These are phyloP conservation scores for Pseudocercospora vitis DNA, from an alignment of 2,329 filamentous ascomycete genomes.

Conservation along the genomic window DNA sequence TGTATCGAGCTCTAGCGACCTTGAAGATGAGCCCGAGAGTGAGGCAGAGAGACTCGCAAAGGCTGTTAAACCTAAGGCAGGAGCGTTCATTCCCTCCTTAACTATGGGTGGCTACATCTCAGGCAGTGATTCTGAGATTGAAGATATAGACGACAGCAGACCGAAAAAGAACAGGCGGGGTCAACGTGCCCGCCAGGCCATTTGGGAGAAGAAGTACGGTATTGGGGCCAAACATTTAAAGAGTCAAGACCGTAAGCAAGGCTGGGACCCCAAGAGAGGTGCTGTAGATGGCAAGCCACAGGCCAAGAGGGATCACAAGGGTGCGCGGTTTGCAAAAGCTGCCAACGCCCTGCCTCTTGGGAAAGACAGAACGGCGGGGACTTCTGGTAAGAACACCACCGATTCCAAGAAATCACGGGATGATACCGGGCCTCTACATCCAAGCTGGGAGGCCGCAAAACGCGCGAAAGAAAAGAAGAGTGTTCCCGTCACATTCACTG, in stretches of 20 bases:
- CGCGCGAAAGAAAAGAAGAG: slow-evolving; percentile 56
- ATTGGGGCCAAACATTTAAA: slow-evolving; percentile 66
- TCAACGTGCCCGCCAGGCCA: slow-evolving; percentile 73
- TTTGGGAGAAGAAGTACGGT: slow-evolving; percentile 80
- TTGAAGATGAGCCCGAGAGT: slow-evolving; percentile 27
- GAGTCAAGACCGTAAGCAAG: slow-evolving; percentile 50
- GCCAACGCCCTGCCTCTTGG: slow-evolving; percentile 24
- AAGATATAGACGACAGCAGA: slow-evolving; percentile 50
- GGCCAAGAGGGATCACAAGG: slow-evolving; percentile 19
- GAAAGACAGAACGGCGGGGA: background rate
- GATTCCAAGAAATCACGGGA: slow-evolving; percentile 36
- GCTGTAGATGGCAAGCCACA: slow-evolving; percentile 41
- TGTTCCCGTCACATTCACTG: slow-evolving; percentile 50
- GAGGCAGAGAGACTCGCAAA: slow-evolving; percentile 30
- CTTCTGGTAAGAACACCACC: slow-evolving; percentile 20
- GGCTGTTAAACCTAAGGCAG: slow-evolving; percentile 43
- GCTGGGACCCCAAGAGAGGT: slow-evolving; percentile 61
- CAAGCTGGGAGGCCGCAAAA: slow-evolving; percentile 65
- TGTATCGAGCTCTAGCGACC: slow-evolving; percentile 21
- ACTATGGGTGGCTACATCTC: slow-evolving; percentile 77
- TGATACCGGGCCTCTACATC: slow-evolving; percentile 59
- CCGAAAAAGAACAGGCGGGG: slow-evolving; percentile 72
- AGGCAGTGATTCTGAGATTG: slow-evolving; percentile 69
- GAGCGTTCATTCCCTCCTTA: slow-evolving; percentile 69
- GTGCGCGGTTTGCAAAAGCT: slow-evolving; percentile 20